Base-by-base conservation (phyloP, 208 protist genomes). In the Wallacemonas rigidus region DNA sequence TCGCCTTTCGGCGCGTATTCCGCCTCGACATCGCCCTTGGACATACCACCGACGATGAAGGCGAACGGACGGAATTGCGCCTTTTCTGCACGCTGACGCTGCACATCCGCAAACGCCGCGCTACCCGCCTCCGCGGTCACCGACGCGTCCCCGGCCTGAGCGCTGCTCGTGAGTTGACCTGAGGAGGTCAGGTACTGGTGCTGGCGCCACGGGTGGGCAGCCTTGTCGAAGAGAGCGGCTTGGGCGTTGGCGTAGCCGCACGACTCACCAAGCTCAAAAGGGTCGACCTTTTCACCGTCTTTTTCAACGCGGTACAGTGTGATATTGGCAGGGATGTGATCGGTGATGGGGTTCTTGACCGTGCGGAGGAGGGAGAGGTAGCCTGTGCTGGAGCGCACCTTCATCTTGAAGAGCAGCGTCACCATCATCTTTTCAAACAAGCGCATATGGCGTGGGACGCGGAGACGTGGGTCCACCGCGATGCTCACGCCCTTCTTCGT, bases 401-500 rank as follows among this genome's bases (percentile, higher is more conserved):
- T 98, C 53, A 99, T 92, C 83, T 99, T 99, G 83, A 99, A 97
- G 55, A 99, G 90, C 47, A 99, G 87, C 80, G 99, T 95, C 12
- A 99, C 98, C 98, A 99, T 99, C 75, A 99, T 95, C 69, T 98
- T 98, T 60, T 97, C 86, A 81, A 99, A 99, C 15, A 99, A 91
- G 35, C 98, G 92, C 78, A 98, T 99, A 17, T 99, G 99, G 48
- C 99, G 91, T 36, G 99, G 99, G 40, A 99, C 98, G 45, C 98
- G 93, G 54, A 98, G 94, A 35, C 98, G 90, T 7, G 99, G 99
- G 79, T 99, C 98, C 7, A 99, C 92, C 39, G 97, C 81, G 69
- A 98, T 95, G 67, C 96, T 85, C 40, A 96, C 85, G 67, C 98
- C 98, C 67, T 98, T 98, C 43, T 97, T 88, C 0, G 98, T 99